Evolutionary conservation across 805 yeast genomes (phyloP).

Genomic region (Teunomyces aglyptinius): DNA sequence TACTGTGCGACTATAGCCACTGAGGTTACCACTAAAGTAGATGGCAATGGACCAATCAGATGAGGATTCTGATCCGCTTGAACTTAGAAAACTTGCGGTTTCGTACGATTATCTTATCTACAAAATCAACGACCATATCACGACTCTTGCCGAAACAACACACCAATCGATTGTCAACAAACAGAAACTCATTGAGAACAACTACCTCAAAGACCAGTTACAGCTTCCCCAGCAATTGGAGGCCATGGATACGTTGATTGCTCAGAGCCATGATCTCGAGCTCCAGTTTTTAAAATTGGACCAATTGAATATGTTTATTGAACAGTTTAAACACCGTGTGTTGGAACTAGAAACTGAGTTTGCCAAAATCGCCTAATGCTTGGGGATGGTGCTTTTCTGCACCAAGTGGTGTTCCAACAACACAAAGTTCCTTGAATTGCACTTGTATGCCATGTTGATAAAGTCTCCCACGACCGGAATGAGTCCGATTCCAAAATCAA

Average conservation of each 20-base stretch:
- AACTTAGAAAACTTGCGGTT: constrained; percentile 56
- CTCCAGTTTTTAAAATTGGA: constrained; percentile 51
- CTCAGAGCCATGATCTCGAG: constrained; percentile 51
- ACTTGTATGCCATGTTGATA: constrained; percentile 21
- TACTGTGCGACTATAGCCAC: too few relatives aligned
- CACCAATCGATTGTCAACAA: constrained; percentile 28
- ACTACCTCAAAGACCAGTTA: constrained; percentile 18
- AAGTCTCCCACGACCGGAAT: constrained; percentile 25
- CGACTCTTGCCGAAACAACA: constrained; percentile 44
- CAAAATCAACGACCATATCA: constrained; percentile 57
- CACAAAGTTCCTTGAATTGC: constrained; percentile 24
- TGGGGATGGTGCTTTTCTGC: background rate
- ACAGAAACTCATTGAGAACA: constrained; percentile 25
- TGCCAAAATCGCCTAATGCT: background rate
- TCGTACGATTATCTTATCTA: constrained; percentile 64
- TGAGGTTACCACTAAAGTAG: background rate
- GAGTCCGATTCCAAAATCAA: constrained; percentile 41
- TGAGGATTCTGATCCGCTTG: constrained; percentile 51
- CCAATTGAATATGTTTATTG: constrained; percentile 40
- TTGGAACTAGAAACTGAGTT: constrained; percentile 15
- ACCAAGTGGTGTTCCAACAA: constrained; percentile 35
- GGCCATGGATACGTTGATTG: constrained; percentile 38
- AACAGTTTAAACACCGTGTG: constrained; percentile 20
- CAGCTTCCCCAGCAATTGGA: constrained; percentile 40
- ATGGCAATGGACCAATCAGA: background rate